Percentiles rank a stretch among this genome's conserved stretches.
Conservation (phyloP, 1,139 yeast genomes). For the Debaryomycetaceae sp. region DNA sequence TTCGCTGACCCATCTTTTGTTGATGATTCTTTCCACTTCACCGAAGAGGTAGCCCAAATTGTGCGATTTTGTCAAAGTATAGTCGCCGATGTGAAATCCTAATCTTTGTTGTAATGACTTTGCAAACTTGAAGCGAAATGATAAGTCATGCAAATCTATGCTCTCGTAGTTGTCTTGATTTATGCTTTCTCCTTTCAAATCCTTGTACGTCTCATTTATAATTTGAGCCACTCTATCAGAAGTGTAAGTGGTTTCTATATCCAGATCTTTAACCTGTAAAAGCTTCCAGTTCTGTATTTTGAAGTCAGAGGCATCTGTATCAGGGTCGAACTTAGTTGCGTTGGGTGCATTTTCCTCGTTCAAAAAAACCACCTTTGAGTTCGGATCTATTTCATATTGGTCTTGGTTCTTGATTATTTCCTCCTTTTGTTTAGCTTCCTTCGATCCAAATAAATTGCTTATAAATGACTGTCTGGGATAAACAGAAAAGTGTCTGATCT, state of each 20-base stretch:
- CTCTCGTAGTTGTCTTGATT: slow-evolving; percentile 12
- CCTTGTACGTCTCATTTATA: slow-evolving; percentile 24
- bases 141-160: slow-evolving; percentile 42
- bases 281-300: slow-evolving; percentile 36
- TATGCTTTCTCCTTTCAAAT: slow-evolving; percentile 17
- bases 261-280: slow-evolving; percentile 17
- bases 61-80: slow-evolving; percentile 48
- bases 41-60: slow-evolving; percentile 43
- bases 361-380: slow-evolving; percentile 35
- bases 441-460: slow-evolving; percentile 20
- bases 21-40: slow-evolving; percentile 43
- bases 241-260: slow-evolving; percentile 29
- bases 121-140: slow-evolving; percentile 54
- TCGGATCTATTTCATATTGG: slow-evolving; percentile 30
- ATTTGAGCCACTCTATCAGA: slow-evolving; percentile 20
- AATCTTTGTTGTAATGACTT: slow-evolving; percentile 57
- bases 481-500: slow-evolving; percentile 2
- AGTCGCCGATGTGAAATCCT: slow-evolving; percentile 68
- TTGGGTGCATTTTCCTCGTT: slow-evolving; percentile 35
- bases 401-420: slow-evolving; percentile 42
- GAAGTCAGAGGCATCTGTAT: slow-evolving; percentile 34
- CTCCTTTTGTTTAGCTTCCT: slow-evolving; percentile 18
- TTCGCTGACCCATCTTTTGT: slow-evolving; percentile 54
- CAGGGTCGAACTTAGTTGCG: slow-evolving; percentile 22
- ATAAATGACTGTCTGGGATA: slow-evolving; percentile 9